Base-by-base conservation (phyloP, 2,329 filamentous ascomycete species). In the Cercospora canescens region DNA sequence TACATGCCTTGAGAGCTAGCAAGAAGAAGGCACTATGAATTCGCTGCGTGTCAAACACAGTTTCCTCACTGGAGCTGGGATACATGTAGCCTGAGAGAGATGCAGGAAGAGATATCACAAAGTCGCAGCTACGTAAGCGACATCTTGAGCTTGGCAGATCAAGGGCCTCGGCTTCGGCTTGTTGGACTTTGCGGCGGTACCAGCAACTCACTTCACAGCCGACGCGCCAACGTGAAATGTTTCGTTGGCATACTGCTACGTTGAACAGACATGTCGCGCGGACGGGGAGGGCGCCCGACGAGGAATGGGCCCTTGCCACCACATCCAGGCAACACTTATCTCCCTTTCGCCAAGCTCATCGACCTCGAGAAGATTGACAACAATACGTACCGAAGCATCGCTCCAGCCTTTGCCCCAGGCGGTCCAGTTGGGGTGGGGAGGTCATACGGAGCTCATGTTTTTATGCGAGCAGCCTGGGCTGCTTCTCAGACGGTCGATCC, bases 361-460 rank as follows among this genome's bases (percentile, higher is more conserved):
- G 71, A 75, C 48, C 73, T 82, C 1, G 78, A 81, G 62, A 79
- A 73, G 63, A 78, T 81, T 63, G 76, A 80, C 63, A 75, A 79
- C 35, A 65, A 69, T 54, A 81, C 79, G 24, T 82, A 76, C 63
- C 75, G 78, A 32, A 81, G 79, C 2, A 77, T 75, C 34, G 76
- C 79, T 8, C 77, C 75, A 60, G 78, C 80, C 0, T 85, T 80
- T 67, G 77, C 79, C 11, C 82, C 83, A 0, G 81, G 79, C 3
- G 76, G 73, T 2, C 60, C 65, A 21, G 45, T 72, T n/a, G 68
- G 66, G 21, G 74, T 78, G 16, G 77, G 76, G 2, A 76, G 80
- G 14, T 81, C 84, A 0, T 87, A 85, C 73, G 85, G 85, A 12
- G 85, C 85, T 1, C 84, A 87, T 76, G 84, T 86, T 4, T 87